A percentile compares a stretch with the other conserved stretches of the same genome.
phyloP scores from a whole-genome alignment of 2,329 filamentous ascomycete genomes.

The Fusarium falciforme region DNA sequence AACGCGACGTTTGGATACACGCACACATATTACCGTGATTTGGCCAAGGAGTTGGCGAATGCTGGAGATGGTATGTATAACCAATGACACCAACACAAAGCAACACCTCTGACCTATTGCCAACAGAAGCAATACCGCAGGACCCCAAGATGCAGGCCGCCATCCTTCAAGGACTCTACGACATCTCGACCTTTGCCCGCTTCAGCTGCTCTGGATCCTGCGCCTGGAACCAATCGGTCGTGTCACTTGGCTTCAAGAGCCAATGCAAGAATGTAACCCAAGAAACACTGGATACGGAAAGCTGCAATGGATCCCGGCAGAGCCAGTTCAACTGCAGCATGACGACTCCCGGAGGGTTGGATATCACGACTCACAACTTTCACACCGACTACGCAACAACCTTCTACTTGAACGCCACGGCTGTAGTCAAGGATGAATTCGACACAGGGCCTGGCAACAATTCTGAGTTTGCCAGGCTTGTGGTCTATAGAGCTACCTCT shows the following conservation, averaged over 20 bases:
- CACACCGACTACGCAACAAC: constrained; percentile 6
- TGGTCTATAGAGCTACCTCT: constrained; percentile 11
- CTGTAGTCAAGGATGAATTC: neutral
- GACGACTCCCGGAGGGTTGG: constrained; percentile 12
- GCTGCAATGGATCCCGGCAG: neutral
- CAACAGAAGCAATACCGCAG: neutral
- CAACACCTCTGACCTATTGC: neutral
- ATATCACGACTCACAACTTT: neutral
- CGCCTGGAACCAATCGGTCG: constrained; percentile 3
- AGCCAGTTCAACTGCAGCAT: constrained; percentile 1
- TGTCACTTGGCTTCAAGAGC: constrained; percentile 19
- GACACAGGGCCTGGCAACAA: neutral
- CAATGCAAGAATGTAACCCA: constrained; percentile 18
- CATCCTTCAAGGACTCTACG: constrained; percentile 22
- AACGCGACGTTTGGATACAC: constrained; percentile 17
- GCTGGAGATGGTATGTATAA: neutral
- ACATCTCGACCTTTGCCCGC: neutral
- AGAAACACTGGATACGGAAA: neutral
- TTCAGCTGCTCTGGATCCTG: constrained; percentile 24
- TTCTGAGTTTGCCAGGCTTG: constrained; percentile 1
- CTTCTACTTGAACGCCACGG: constrained; percentile 5
- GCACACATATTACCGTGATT: neutral
- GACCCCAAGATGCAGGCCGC: constrained; percentile 18
- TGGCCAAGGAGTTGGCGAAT: neutral
- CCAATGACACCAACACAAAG: no score